Percentiles rank a stretch among this genome's conserved stretches.
Evolutionary conservation across 495 filamentous ascomycete genomes (phyloP).

Genomic region (Baudoinia panamericana): DNA sequence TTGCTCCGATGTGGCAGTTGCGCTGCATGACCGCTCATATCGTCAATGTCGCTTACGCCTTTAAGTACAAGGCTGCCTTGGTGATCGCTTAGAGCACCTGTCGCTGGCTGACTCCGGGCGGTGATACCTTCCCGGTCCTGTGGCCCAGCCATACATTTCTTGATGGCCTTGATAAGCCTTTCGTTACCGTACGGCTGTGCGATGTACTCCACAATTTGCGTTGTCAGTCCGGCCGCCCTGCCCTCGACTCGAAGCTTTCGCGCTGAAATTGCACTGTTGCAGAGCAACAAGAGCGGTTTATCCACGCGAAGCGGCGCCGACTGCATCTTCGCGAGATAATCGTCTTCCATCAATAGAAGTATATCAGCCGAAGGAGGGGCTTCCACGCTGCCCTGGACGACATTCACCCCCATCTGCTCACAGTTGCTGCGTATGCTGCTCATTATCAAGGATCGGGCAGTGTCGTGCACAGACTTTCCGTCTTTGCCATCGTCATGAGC

Average conservation of each 20-base stretch:
- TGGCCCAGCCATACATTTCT: slow-evolving; percentile 3
- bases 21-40: not conserved
- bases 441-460: not conserved
- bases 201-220: slow-evolving; percentile 1
- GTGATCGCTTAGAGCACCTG: too few species aligned
- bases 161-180: slow-evolving; percentile 2
- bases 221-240: not conserved
- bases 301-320: not conserved
- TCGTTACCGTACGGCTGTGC: slow-evolving; percentile 7
- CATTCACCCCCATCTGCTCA: not conserved
- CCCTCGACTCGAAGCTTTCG: slow-evolving; percentile 2
- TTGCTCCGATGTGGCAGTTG: too few species aligned
- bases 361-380: not conserved
- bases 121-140: too few species aligned
- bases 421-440: not conserved
- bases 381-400: not conserved
- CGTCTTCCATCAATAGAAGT: slow-evolving; percentile 6
- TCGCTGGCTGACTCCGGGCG: too few species aligned
- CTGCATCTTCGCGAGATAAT: not conserved
- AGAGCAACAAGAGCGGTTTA: slow-evolving; percentile 13
- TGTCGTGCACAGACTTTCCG: slow-evolving; percentile 1
- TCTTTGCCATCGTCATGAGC: slow-evolving; percentile 14
- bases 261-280: slow-evolving; percentile 8
- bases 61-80: too few species aligned
- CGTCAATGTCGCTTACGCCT: too few species aligned